Conservation (phyloP, 2,329 filamentous ascomycete genomes). For the Verticillium zaregamsianum region DNA sequence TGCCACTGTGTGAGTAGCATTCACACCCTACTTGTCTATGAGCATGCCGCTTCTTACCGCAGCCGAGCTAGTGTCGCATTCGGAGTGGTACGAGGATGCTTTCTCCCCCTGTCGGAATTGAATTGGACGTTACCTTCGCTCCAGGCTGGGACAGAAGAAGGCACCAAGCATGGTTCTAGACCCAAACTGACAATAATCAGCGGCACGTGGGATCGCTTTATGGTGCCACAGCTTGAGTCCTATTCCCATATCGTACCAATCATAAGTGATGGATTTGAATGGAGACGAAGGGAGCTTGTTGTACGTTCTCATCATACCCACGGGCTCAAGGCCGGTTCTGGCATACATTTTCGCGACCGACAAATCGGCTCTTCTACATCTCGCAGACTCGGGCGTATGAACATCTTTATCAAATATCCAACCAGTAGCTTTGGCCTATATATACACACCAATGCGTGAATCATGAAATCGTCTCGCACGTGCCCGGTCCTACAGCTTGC, state of each 20-base stretch:
- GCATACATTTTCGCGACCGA: not conserved
- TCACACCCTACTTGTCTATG: not conserved
- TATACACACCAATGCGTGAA: not conserved
- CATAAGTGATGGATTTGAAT: not conserved
- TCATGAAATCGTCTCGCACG: not conserved
- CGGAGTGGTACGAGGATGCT: not conserved
- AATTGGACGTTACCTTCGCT: not conserved
- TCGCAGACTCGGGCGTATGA: not conserved
- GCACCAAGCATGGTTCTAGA: not conserved
- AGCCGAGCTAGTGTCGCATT: not conserved
- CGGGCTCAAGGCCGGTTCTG: not conserved
- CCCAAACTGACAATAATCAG: not conserved
- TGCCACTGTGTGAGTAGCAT: not conserved
- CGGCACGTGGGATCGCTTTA: not conserved
- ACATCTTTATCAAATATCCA: not conserved
- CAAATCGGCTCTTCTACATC: not conserved
- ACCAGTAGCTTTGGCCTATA: not conserved
- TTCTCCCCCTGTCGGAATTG: not conserved
- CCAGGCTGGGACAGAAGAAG: not conserved
- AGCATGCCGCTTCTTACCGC: not conserved
- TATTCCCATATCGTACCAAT: not conserved
- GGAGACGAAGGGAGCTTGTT: not conserved
- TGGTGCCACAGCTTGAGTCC: not conserved
- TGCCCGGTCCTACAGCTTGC: not conserved
- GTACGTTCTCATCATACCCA: not conserved